phyloP scores from a whole-genome alignment of 2,329 filamentous ascomycete species.

The Aspergillus ruber region DNA sequence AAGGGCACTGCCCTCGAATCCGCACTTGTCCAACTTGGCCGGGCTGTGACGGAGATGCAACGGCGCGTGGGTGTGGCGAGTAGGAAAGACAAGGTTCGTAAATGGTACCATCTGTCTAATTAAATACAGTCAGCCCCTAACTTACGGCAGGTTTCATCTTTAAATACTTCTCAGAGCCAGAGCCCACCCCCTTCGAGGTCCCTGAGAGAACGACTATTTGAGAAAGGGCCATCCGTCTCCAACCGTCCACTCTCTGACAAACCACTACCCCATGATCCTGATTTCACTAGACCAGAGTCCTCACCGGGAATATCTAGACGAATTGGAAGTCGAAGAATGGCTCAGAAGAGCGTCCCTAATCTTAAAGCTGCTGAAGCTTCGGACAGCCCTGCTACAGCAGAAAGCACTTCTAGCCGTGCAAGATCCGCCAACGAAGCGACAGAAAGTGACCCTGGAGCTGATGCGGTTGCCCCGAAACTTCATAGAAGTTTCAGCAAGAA shows the following conservation, averaged over 20 bases:
- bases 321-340: constrained; percentile 5
- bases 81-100: constrained; percentile 62
- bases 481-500: constrained; percentile 17
- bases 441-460: constrained; percentile 5
- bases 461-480: constrained; percentile 9
- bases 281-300: constrained; percentile 3
- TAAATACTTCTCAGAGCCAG: constrained; percentile 5
- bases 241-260: constrained; percentile 16
- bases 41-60: constrained; percentile 79
- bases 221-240: constrained; percentile 7
- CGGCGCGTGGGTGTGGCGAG: constrained; percentile 77
- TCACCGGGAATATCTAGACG: constrained; percentile 8
- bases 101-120: not conserved
- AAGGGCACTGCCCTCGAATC: constrained; percentile 65
- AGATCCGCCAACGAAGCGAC: constrained; percentile 18
- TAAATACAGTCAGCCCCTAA: constrained; percentile 3
- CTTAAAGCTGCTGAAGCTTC: constrained; percentile 8
- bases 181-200: constrained; percentile 14
- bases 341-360: constrained; percentile 13
- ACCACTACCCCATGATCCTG: constrained; percentile 25
- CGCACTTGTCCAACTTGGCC: constrained; percentile 64
- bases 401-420: constrained; percentile 11
- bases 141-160: constrained; percentile 15
- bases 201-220: constrained; percentile 19
- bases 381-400: constrained; percentile 8